These are phyloP conservation scores for Paralagenidium karlingii DNA, from an alignment of 352 stramenopile genomes.

Conservation along the genomic window DNA sequence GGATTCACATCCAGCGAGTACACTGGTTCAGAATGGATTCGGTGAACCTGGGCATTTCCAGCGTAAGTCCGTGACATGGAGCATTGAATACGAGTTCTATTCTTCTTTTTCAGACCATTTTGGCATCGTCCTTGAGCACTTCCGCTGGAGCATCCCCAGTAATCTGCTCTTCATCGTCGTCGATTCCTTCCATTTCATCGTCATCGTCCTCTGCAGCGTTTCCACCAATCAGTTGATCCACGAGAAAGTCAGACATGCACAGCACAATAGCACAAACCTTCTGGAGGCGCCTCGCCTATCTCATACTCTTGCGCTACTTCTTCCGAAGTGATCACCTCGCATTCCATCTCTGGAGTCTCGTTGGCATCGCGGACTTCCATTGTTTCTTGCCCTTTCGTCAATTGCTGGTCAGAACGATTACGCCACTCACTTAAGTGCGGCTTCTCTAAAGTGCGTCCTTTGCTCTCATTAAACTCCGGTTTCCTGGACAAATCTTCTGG, in stretches of 20 bases:
- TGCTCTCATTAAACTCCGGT: no score
- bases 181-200: slow-evolving; percentile 38
- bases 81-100: background rate
- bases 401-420: no score
- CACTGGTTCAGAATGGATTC: slow-evolving; percentile 61
- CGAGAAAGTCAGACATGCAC: background rate
- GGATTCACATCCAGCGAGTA: slow-evolving; percentile 79
- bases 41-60: slow-evolving; percentile 34
- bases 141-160: slow-evolving; percentile 54
- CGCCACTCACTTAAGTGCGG: no score
- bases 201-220: slow-evolving; percentile 35
- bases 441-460: no score
- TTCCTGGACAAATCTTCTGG: no score
- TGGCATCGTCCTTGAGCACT: slow-evolving; percentile 56
- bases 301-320: slow-evolving; percentile 75
- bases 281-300: slow-evolving; percentile 60
- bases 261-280: background rate
- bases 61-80: background rate
- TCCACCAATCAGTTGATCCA: background rate
- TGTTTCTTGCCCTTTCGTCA: no score
- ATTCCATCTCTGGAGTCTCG: slow-evolving; percentile 32
- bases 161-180: slow-evolving; percentile 28
- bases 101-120: slow-evolving; percentile 34
- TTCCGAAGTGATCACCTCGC: slow-evolving; percentile 74
- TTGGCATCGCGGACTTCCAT: no score